Conservation (phyloP, 306 rosid species). For the Dicorynia guianensis region DNA sequence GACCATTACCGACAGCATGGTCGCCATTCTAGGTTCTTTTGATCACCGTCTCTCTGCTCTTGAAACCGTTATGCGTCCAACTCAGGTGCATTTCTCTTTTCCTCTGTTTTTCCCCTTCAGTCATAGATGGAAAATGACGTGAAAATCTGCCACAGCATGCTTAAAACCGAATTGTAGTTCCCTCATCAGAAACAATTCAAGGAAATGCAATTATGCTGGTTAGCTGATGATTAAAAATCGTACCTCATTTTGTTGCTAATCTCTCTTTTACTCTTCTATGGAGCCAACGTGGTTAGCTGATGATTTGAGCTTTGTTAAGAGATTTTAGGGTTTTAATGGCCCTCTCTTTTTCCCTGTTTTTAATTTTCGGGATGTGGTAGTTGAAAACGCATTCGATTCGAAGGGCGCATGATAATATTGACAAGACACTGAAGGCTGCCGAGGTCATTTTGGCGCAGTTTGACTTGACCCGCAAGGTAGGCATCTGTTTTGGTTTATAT, state of each 20-base stretch:
- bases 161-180: not conserved
- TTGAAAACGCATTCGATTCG: conserved; percentile 91
- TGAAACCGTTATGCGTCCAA: conserved; percentile 97
- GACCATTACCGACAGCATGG: conserved; percentile 80
- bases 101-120: not conserved
- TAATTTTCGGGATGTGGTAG: conserved; percentile 47
- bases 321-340: conserved; percentile 23
- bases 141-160: not conserved
- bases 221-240: not conserved
- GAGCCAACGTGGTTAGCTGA: conserved; percentile 29
- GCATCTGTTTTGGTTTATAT: conserved; percentile 24
- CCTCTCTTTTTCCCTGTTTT: conserved; percentile 1
- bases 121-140: not conserved
- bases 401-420: conserved; percentile 91
- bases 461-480: conserved; percentile 85
- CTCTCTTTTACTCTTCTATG: conserved; percentile 18
- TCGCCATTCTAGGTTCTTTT: conserved; percentile 91
- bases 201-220: not conserved
- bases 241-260: not conserved
- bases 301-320: not conserved
- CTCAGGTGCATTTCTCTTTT: conserved; percentile 63
- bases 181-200: too few species aligned
- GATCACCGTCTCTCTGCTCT: conserved; percentile 96
- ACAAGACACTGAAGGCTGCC: conserved; percentile 78
- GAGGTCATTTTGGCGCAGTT: conserved; percentile 77